Evolutionary conservation across 306 rosid species (phyloP), one percentile per base, ranked within the genome.

Genomic region (Rosa chinensis): DNA sequence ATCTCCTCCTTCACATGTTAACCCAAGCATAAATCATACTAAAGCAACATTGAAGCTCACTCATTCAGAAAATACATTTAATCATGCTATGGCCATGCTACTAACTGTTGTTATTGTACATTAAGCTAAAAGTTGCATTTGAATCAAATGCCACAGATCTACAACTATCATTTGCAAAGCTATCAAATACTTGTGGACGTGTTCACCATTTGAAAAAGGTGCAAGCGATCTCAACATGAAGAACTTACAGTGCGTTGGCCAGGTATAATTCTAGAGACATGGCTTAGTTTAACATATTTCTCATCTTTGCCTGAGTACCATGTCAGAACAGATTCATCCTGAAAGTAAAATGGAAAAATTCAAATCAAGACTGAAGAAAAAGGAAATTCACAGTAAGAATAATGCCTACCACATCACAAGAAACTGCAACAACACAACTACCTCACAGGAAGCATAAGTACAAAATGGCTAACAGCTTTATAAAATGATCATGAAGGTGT

Each of bases 241-340:
- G 58, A 73, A 81, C 87, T 83, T 81, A 88, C 86, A 42, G 99
- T 95, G 85, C 98, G 97, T 81, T 95, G 99, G 75, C 99, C 99
- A 72, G 97, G 90, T 79, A 95, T 86, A 78, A 95, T 95, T 89
- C 94, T 89, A 12, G 94, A 91, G 45, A 92, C 92, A 63, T 93
- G 91, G 61, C 91, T 89, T 75, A 95, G 88, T 83, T 91, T 91
- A 75, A 95, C 89, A 75, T 84, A 89, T 82, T 93, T 95, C 88
- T 92, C 99, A 82, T 89, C 95, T 79, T 88, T 90, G 78, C 93
- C 92, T 12, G 98, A 93, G 89, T 90, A 85, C 99, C 99, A 95
- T 86, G 91, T 87, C 77, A 95, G 87, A 84, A 86, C 81, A 78
- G 93, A 85, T 83, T 91, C 99, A 58, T 95, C 99, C 99, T 95